These are phyloP conservation scores for Madurella mycetomatis DNA, from an alignment of 2,329 filamentous ascomycete genomes.

Conservation along the genomic window DNA sequence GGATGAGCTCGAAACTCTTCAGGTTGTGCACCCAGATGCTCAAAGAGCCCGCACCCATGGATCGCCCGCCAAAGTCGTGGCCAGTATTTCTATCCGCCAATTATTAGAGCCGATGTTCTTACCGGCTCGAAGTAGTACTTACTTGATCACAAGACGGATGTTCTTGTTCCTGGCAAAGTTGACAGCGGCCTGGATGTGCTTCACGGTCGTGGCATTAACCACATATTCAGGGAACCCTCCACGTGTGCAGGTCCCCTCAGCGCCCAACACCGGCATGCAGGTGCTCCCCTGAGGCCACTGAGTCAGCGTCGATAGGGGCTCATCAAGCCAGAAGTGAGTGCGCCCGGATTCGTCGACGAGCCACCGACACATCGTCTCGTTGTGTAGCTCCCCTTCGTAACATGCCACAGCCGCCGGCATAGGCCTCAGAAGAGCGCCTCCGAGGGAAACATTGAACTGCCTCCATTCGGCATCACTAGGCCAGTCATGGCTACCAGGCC, in stretches of 20 bases:
- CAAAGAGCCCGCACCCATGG: conserved; percentile 53
- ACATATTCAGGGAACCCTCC: conserved; percentile 35
- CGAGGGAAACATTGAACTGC: conserved; percentile 24
- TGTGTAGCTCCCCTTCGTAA: conserved; percentile 25
- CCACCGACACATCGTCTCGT: conserved; percentile 26
- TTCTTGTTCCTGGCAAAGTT: conserved; percentile 40
- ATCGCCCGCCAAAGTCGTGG: conserved; percentile 53
- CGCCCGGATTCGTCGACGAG: conserved; percentile 28
- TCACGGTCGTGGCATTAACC: conserved; percentile 33
- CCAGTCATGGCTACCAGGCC: conserved; percentile 4
- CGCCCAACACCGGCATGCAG: conserved; percentile 24
- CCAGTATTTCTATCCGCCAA: conserved; percentile 43
- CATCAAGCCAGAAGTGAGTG: conserved; percentile 30
- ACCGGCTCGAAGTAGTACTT: background rate
- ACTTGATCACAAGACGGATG: conserved; percentile 43
- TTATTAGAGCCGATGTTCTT: background rate
- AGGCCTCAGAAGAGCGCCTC: conserved; percentile 28
- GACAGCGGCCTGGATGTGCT: conserved; percentile 33
- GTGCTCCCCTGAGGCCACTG: conserved; percentile 32
- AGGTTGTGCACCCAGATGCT: conserved; percentile 52
- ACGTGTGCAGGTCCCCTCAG: conserved; percentile 29
- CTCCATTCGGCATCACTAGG: conserved; percentile 14
- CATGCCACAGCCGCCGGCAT: conserved; percentile 28
- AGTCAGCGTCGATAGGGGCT: conserved; percentile 29
- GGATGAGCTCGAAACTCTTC: conserved; percentile 40